Base-by-base conservation (phyloP, 2,329 filamentous ascomycete genomes). In the Alternaria panax region DNA sequence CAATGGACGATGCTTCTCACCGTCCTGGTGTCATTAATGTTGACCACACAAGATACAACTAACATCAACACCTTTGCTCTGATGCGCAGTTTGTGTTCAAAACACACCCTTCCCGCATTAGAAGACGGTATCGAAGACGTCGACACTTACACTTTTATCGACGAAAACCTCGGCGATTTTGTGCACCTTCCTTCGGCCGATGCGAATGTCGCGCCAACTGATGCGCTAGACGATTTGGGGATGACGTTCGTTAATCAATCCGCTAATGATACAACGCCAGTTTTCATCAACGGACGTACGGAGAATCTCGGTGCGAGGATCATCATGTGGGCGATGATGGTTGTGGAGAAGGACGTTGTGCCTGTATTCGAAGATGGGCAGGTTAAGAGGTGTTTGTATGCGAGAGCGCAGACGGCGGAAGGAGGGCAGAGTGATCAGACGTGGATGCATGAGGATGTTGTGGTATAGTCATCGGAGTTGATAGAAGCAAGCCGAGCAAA, bases 41-140 rank as follows among this genome's bases (percentile, higher is more conserved):
- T 67, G n/a, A 67, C 57, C 2, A 59, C 57, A 11, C 30, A 54
- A 25, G 36, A 55, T 36, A 38, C 51, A 34, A 25, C 51, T 12
- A 40, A 57, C 2, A 43, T 28, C 0, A 30, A 57, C 0, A 50
- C 59, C 11, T 46, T 54, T 14, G 4, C 48, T 1, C 65, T 64
- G n/a, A 9, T 70, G 7, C 51, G 51, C 12, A 32, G 42, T 3
- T 51, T 74, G 2, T 60, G 66, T n/a, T 25, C 38, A 2, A 38
- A 24, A n/a, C 60, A 70, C 43, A 30, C 64, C 3, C 56, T 72
- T 2, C 68, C 69, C 5, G 7, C 46, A 2, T 59, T 71, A 2
- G 69, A 71, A 43, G 67, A 71, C 22, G 69, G 69, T 7, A 70
- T 71, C 40, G 66, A 69, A 47, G 69, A 71, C 28, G 65, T 54